phyloP scores from a whole-genome alignment of 78 protist genomes.

The Tieghemostelium lacteum region DNA sequence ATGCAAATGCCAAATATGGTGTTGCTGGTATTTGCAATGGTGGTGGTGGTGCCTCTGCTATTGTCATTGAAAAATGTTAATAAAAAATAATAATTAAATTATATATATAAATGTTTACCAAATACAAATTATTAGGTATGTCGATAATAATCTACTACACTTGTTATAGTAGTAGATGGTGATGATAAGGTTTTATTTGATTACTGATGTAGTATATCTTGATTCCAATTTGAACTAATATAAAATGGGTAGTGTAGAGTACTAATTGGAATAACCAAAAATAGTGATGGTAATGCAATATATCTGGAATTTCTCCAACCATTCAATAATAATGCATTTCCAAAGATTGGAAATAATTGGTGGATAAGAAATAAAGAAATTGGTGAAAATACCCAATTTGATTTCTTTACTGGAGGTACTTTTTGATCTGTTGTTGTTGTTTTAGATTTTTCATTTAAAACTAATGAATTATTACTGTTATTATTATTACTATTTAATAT shows the following conservation, averaged over 20 bases:
- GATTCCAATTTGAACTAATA: background rate
- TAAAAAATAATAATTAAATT: slow-evolving; percentile 13
- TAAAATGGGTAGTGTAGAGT: background rate
- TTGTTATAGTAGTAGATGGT: too few relatives aligned
- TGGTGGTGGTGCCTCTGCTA: slow-evolving; percentile 97
- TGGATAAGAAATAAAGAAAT: slow-evolving; percentile 2
- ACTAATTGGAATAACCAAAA: background rate
- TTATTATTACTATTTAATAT: background rate
- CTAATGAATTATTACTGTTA: background rate
- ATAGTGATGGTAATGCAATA: background rate
- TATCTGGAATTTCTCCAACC: slow-evolving; percentile 68
- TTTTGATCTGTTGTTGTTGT: background rate
- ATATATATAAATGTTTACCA: background rate
- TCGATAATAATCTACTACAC: background rate
- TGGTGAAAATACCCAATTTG: slow-evolving; percentile 17
- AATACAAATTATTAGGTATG: background rate
- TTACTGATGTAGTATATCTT: background rate
- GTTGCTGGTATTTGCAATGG: slow-evolving; percentile 97
- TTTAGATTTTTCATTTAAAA: background rate
- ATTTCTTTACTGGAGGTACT: background rate
- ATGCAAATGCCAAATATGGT: slow-evolving; percentile 74
- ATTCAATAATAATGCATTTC: background rate
- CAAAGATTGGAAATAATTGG: slow-evolving; percentile 53
- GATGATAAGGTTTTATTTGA: too few relatives aligned
- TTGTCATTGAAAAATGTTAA: slow-evolving; percentile 85